These are phyloP conservation scores for Lodderomyces beijingensis DNA, from an alignment of 1,139 yeast species.

Conservation along the genomic window DNA sequence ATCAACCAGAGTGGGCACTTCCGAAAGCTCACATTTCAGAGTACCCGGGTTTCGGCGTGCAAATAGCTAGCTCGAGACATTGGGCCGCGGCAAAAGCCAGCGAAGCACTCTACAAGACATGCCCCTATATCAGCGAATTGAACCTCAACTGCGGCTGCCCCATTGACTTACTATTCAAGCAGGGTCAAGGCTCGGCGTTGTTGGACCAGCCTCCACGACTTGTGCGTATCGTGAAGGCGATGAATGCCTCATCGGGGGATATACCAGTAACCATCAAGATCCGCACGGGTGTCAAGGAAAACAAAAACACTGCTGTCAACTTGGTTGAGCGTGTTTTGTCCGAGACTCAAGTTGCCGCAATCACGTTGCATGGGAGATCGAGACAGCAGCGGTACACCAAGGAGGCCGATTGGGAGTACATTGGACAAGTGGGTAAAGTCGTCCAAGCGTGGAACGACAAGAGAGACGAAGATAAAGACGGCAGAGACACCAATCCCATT, in stretches of 20 bases:
- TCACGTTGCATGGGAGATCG: conserved; percentile 93
- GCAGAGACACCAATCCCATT: conserved; percentile 44
- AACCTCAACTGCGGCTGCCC: conserved; percentile 98
- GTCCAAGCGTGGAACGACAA: conserved; percentile 57
- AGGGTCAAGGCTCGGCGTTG: conserved; percentile 94
- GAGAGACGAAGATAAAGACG: conserved; percentile 49
- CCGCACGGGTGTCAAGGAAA: conserved; percentile 86
- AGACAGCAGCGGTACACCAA: conserved; percentile 92
- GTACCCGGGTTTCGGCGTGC: conserved; percentile 88
- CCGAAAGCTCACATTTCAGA: conserved; percentile 85
- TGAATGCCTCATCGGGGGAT: conserved; percentile 86
- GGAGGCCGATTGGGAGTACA: conserved; percentile 91
- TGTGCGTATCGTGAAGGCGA: conserved; percentile 73
- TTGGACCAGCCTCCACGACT: conserved; percentile 85
- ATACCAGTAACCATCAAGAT: conserved; percentile 89
- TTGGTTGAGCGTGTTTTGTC: conserved; percentile 65
- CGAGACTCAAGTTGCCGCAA: conserved; percentile 84
- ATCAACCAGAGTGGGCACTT: conserved; percentile 95
- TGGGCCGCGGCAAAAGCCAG: conserved; percentile 94
- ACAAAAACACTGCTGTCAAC: conserved; percentile 78
- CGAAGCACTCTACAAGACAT: conserved; percentile 61
- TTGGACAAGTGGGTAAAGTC: conserved; percentile 65
- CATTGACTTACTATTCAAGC: conserved; percentile 82
- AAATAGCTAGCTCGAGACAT: conserved; percentile 85
- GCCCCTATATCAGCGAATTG: conserved; percentile 63